phyloP scores from a whole-genome alignment of 2,329 filamentous ascomycete species.

The Trichoderma lentiforme region DNA sequence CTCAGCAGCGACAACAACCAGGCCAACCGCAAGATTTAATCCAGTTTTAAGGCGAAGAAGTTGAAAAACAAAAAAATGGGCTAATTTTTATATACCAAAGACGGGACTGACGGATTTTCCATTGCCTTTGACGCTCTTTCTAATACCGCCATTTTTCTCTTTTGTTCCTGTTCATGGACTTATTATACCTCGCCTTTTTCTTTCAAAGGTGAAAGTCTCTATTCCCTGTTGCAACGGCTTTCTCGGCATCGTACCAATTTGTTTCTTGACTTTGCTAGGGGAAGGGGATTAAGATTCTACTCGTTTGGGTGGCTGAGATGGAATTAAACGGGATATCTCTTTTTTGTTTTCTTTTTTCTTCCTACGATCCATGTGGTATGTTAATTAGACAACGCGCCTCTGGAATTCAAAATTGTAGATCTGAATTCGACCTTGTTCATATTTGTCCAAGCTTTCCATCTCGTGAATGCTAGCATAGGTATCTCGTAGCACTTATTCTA shows the following conservation, averaged over 20 bases:
- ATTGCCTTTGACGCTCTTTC: conserved; percentile 9
- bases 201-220: not conserved
- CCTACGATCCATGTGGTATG: conserved; percentile 18
- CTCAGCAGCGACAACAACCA: conserved; percentile 45
- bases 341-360: not conserved
- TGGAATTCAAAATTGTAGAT: conserved; percentile 35
- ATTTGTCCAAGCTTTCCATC: conserved; percentile 16
- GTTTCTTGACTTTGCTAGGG: conserved; percentile 6
- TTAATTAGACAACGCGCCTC: conserved; percentile 33
- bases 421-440: conserved; percentile 24
- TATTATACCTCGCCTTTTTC: not conserved
- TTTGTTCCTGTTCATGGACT: not conserved
- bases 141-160: conserved; percentile 6
- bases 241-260: not conserved
- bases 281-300: conserved; percentile 2
- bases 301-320: conserved; percentile 15
- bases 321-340: conserved; percentile 11
- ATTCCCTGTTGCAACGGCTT: not conserved
- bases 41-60: conserved; percentile 50
- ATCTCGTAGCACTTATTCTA: conserved; percentile 6
- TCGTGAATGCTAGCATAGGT: conserved; percentile 15
- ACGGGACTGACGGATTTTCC: not conserved
- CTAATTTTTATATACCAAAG: conserved; percentile 9
- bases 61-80: not conserved
- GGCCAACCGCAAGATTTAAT: conserved; percentile 58